phyloP scores from a whole-genome alignment of 2,329 filamentous ascomycete genomes.

The Periconia sp. region DNA sequence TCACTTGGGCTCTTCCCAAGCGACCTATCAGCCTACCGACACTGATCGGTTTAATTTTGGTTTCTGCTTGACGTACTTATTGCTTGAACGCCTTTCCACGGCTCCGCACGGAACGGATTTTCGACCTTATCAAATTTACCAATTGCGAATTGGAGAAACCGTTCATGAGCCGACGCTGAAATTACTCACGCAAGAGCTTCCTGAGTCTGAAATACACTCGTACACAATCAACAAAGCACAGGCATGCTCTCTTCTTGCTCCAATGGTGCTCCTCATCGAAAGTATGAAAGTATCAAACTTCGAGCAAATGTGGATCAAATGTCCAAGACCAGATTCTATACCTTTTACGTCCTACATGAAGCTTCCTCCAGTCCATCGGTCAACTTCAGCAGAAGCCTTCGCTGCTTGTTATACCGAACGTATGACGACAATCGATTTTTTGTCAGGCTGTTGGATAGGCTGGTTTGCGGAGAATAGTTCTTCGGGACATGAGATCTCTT shows the following conservation, averaged over 20 bases:
- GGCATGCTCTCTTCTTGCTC: too few species aligned
- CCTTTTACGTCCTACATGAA: conserved; percentile 12
- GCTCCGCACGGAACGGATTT: not conserved
- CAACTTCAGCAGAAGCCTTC: conserved; percentile 13
- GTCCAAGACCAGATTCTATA: too few species aligned
- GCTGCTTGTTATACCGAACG: conserved; percentile 18
- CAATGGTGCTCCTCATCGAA: too few species aligned
- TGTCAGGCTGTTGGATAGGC: conserved; percentile 25
- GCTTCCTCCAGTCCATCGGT: too few species aligned
- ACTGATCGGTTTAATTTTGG: conserved; percentile 19
- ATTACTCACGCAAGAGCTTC: too few species aligned
- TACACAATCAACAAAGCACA: too few species aligned
- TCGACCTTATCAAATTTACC: conserved; percentile 1
- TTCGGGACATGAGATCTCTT: too few species aligned
- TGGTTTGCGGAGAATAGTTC: conserved; percentile 7
- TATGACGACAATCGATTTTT: conserved; percentile 22
- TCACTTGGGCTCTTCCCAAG: conserved; percentile 9
- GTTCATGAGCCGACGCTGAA: not conserved
- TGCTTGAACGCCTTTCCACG: conserved; percentile 14
- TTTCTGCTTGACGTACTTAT: conserved; percentile 21
- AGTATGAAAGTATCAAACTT: too few species aligned
- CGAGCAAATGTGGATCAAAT: not conserved
- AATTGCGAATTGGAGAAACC: not conserved
- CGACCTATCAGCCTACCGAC: conserved; percentile 14
- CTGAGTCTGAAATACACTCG: too few species aligned